Percentiles rank a stretch among this genome's conserved stretches.
Evolutionary conservation across 192 early-diverging fungal genomes (phyloP).

Genomic region (Linnemannia schmuckeri): DNA sequence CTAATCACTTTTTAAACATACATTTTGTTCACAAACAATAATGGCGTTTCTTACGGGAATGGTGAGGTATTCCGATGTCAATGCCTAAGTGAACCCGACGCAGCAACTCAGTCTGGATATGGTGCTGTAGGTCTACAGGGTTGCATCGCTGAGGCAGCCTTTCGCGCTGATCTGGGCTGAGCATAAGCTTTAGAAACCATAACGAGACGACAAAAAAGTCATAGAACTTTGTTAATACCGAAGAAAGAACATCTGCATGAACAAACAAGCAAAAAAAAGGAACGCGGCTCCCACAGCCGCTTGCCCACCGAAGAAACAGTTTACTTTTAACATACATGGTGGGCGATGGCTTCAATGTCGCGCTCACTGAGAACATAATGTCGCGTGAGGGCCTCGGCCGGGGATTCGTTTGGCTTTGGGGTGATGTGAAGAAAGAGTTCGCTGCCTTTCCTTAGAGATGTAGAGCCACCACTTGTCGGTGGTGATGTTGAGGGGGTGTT

Average conservation of each 20-base stretch:
- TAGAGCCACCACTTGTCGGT: background rate
- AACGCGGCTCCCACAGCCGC: background rate
- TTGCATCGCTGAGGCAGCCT: slow-evolving; percentile 20
- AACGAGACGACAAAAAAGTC: background rate
- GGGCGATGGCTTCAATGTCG: slow-evolving; percentile 32
- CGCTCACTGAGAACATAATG: slow-evolving; percentile 25
- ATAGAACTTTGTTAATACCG: background rate
- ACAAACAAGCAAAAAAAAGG: background rate
- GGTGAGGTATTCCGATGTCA: slow-evolving; percentile 29
- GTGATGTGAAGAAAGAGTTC: slow-evolving; percentile 31
- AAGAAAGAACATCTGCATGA: background rate
- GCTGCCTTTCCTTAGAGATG: background rate
- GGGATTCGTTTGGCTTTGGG: slow-evolving; percentile 34
- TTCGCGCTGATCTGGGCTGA: slow-evolving; percentile 14
- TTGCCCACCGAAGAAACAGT: no score
- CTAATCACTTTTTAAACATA: background rate
- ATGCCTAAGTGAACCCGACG: slow-evolving; percentile 46
- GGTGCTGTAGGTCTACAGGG: slow-evolving; percentile 33
- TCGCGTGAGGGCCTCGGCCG: slow-evolving; percentile 28
- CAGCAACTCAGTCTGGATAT: slow-evolving; percentile 43
- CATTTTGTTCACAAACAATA: background rate
- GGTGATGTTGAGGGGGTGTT: background rate
- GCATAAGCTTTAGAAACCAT: background rate
- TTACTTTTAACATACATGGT: slow-evolving; percentile 21
- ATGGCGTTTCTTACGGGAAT: slow-evolving; percentile 1